A percentile compares a stretch with the other conserved stretches of the same genome.
These are phyloP conservation scores for Aspergillus sclerotialis DNA, from an alignment of 2,329 filamentous ascomycete species.

Conservation along the genomic window DNA sequence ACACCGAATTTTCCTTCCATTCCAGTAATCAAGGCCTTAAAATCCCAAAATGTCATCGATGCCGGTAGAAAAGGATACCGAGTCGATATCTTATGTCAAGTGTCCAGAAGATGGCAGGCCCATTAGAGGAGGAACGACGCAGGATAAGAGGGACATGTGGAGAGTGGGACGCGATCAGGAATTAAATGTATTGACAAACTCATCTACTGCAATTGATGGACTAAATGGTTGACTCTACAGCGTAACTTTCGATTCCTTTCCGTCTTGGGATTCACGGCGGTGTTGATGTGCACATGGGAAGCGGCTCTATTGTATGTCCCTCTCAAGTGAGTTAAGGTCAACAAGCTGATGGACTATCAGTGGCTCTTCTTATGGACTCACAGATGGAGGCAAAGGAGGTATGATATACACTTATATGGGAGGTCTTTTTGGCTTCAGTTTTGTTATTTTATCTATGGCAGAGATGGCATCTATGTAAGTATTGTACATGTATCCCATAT, in stretches of 20 bases:
- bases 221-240: conserved; percentile 9
- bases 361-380: conserved; percentile 7
- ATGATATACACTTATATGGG: conserved; percentile 48
- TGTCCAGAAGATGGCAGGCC: conserved; percentile 7
- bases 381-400: conserved; percentile 48
- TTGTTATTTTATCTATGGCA: conserved; percentile 39
- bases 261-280: conserved; percentile 26
- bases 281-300: conserved; percentile 29
- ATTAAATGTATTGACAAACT: conserved; percentile 15
- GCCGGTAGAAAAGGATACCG: conserved; percentile 11
- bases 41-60: conserved; percentile 3
- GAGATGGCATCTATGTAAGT: conserved; percentile 45
- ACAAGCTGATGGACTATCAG: conserved; percentile 2
- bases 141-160: conserved; percentile 27
- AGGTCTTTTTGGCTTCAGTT: conserved; percentile 40
- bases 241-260: conserved; percentile 29
- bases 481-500: too few species aligned
- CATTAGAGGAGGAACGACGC: conserved; percentile 15
- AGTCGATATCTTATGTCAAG: conserved; percentile 2
- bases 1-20: background rate
- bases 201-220: background rate
- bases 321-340: too few species aligned
- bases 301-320: conserved; percentile 12
- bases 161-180: conserved; percentile 26
- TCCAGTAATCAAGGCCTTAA: background rate